phyloP scores from a whole-genome alignment of 352 stramenopile genomes.

The Globisporangium emineosum region DNA sequence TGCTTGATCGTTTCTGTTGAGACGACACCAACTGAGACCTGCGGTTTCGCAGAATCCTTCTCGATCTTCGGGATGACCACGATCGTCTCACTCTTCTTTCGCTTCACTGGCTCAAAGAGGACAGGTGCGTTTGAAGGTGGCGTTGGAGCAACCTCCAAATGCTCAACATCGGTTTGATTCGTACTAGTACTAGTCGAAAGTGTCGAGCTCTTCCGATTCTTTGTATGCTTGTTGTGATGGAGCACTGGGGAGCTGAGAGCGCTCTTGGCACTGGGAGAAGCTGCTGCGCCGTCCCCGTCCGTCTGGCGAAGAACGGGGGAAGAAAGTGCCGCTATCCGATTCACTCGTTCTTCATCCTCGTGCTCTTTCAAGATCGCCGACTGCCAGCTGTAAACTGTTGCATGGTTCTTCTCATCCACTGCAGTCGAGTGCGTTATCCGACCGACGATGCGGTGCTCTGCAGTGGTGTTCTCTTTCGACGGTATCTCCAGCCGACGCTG shows the following conservation, averaged over 20 bases:
- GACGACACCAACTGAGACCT: background rate
- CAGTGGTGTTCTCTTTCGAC: constrained; percentile 1
- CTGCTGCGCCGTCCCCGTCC: background rate
- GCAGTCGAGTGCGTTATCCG: background rate
- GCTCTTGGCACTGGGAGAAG: background rate
- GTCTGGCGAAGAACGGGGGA: background rate
- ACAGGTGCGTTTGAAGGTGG: background rate
- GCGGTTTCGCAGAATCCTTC: constrained; percentile 5
- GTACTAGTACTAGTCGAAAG: background rate
- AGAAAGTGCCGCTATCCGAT: background rate
- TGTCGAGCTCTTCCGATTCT: background rate
- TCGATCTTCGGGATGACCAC: constrained; percentile 24
- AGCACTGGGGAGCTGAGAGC: background rate
- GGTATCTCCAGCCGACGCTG: constrained; percentile 22
- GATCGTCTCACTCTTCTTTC: constrained; percentile 12
- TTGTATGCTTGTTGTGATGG: background rate
- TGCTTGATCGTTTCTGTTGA: background rate
- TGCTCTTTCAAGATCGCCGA: constrained; percentile 18
- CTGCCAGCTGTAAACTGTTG: background rate
- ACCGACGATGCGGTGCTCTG: background rate
- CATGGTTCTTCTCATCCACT: background rate
- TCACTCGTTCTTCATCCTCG: constrained; percentile 14
- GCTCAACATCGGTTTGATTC: background rate
- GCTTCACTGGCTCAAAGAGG: background rate
- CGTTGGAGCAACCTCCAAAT: background rate